Evolutionary conservation across 805 yeast species (phyloP), one percentile per base, ranked within the genome.

Genomic region (Starmerella lactis-condensi): DNA sequence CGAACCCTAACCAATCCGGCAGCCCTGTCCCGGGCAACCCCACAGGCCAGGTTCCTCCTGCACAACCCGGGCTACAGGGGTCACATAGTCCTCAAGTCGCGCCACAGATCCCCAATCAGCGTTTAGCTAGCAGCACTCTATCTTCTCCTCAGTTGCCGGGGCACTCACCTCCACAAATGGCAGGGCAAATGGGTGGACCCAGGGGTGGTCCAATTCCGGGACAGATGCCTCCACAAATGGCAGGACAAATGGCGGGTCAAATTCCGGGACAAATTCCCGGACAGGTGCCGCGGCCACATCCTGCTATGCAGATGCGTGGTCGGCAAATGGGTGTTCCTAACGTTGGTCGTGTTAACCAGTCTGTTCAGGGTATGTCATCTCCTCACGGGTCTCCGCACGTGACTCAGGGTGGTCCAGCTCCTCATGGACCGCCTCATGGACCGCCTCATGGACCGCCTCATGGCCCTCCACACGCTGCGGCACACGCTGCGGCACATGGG

Each of bases 21-120:
- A 30, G 20, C 25, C 38, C 26, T 31, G 31, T 15, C 30, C 22
- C 19, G 26, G 33, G 22, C 19, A 30, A 19, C 22, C 16, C 30
- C 22, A 26, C 12, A 27, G 26, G 24, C 29, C 28, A 24, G 34
- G 17, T 20, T 29, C 26, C 27, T 26, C 3, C 27, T 29, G 24
- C 28, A 27, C 27, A 17, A 27, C n/a, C n/a, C 8, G 28, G 10
- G 10, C 10, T 10, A 25, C 12, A 12, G 13, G 13, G 11, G 15
- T 25, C 10, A 10, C 12, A 10, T 11, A 10, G 10, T 10, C 10
- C 13, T 9, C 30, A 10, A 27, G 28, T 13, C 29, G 12, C 8
- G 11, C 30, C 9, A 10, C 28, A 10, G 31, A 7, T 28, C 11
- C 6, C 21, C 17, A 26, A 13, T 14, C 23, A 14, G 23, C 29